Conservation (phyloP, 2,329 filamentous ascomycete genomes). For the Trichophyton benhamiae region DNA sequence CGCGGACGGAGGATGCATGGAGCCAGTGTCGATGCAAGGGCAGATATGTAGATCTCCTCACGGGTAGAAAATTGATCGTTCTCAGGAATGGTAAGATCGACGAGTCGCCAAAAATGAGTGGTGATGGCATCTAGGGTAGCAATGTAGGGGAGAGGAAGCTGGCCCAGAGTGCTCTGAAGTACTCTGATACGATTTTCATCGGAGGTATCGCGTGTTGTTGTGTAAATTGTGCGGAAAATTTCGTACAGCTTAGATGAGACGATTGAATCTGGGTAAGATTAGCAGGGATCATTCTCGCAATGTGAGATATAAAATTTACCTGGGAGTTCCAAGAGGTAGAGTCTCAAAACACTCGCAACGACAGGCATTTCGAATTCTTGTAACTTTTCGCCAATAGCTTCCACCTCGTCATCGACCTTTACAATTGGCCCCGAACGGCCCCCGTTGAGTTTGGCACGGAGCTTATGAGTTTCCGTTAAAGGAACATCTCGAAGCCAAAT, state of each 20-base stretch:
- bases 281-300: neutral
- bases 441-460: constrained; percentile 73
- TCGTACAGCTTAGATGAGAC: constrained; percentile 98
- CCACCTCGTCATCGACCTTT: neutral
- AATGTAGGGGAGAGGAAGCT: constrained; percentile 91
- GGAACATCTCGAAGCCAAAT: constrained; percentile 95
- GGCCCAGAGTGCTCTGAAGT: constrained; percentile 87
- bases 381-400: constrained; percentile 46
- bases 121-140: constrained; percentile 96
- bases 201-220: constrained; percentile 59
- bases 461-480: constrained; percentile 67
- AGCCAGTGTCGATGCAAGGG: constrained; percentile 62
- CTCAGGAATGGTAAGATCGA: constrained; percentile 91
- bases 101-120: constrained; percentile 93
- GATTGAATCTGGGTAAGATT: constrained; percentile 61
- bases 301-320: constrained; percentile 44
- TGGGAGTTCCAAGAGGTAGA: constrained; percentile 89
- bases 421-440: constrained; percentile 60
- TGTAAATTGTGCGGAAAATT: constrained; percentile 95
- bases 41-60: constrained; percentile 69
- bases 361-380: constrained; percentile 88
- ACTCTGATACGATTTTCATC: constrained; percentile 76
- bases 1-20: constrained; percentile 82
- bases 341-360: constrained; percentile 79
- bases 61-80: constrained; percentile 79